Base-by-base conservation (phyloP, 1,139 yeast genomes). In the Saccharomycopsis crataegensis region DNA sequence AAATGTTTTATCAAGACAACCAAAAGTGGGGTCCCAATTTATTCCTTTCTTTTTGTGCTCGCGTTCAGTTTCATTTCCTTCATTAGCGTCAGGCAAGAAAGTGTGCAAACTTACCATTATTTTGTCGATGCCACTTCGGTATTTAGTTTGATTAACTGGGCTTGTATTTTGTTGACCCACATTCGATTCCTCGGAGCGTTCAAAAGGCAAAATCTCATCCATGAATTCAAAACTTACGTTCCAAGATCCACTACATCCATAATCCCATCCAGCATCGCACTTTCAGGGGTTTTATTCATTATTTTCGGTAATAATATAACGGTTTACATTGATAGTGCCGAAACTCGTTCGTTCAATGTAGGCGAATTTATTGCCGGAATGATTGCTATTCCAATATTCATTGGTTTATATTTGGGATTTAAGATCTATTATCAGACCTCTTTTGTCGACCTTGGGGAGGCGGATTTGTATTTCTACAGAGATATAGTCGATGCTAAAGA, bases 401-500 rank as follows among this genome's bases (percentile, higher is more conserved):
- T 75, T 22, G 60, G 69, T 42, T 64, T 71, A 65, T 71, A 63
- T 57, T 56, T 65, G 54, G 74, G 70, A 14, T 75, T 70, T 68
- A 75, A 75, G 62, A 6, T 74, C 49, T 60, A 60, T 63, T 62
- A 34, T 41, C 75, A 69, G 64, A 76, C 83, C 28, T 71, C 67
- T 55, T 59, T 71, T 53, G 67, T 74, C 51, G 68, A 64, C 40
- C 67, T 79, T 3, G 62, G 63, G 34, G 80, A 77, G 53, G 77
- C 75, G 42, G 83, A 79, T 64, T 64, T 79, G 65, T 68, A 61
- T 46, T 73, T 79, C 31, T 78, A 67, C 63, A 75, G 71, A 62
- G 82, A 77, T 59, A 78, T 77, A 49, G 70, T 78, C 57, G 83
- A 78, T 60, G 77, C 76, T 40, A 82, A 78, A 63, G 80, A 76